Evolutionary conservation across 1,284 basidiomycete genomes (phyloP), one percentile per base, ranked within the genome.

Genomic region (Dichomitus squalens): DNA sequence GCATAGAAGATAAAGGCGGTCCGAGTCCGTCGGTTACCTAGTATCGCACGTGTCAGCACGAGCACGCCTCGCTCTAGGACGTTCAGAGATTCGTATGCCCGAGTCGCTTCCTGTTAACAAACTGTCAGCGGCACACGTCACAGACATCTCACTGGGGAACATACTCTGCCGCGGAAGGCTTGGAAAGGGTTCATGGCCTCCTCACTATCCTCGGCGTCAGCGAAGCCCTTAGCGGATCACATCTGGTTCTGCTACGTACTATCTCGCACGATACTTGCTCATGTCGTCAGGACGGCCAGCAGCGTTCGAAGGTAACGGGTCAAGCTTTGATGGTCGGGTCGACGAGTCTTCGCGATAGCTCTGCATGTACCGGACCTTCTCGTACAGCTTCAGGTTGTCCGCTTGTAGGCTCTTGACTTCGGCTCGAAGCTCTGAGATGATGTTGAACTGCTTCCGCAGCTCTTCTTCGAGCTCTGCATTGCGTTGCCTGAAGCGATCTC

Each of bases 391-490:
- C 53, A 98, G 82, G 70, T 97, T 97, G 72, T 97, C 96, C 0
- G 87, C 82, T 73, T 97, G 95, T 33, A 97, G 79, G 46, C 84
- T 86, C 73, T 72, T 72, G 43, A 72, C 68, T 74, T 97, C 96
- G 25, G 86, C 78, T 11, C 94, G 87, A 18, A 97, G 79, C 67
- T 97, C 95, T 0, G 94, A 93, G 64, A 98, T 95, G 51, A 89
- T 86, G 61, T 95, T 92, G 76, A 93, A 96, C 72, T 98, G 96
- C 65, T 89, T 93, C 46, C 95, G 89, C 7, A 99, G 83, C 76
- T 99, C 95, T 88, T 98, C 95, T 76, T 99, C 96, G 9, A 99
- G 83, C 71, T 99, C 96, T 18, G 93, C 91, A 70, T 98, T 98
- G 16, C 96, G 85, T 70, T 95, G 92, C 50, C 96, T 83, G 83